Conservation (phyloP, 305 asterid genomes). For the Fraxinus albicans region DNA sequence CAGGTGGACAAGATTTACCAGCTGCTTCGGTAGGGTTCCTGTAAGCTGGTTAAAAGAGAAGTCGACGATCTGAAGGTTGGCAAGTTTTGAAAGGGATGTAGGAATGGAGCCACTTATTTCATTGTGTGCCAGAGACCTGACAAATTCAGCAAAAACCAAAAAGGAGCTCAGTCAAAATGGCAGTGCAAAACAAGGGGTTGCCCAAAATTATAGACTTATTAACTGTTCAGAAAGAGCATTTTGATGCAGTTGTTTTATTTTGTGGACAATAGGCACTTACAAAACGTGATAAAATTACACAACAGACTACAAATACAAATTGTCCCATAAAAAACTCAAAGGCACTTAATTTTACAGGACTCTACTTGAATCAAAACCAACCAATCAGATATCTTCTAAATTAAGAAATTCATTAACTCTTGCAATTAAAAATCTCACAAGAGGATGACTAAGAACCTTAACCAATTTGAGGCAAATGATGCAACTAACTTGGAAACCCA, state of each 20-base stretch:
- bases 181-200: background rate
- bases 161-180: constrained; percentile 1
- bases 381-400: background rate
- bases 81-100: constrained; percentile 51
- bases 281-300: background rate
- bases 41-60: constrained; percentile 73
- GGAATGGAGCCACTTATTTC: constrained; percentile 71
- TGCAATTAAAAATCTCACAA: background rate
- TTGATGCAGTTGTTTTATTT: background rate
- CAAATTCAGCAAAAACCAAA: constrained; percentile 21
- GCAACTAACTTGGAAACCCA: background rate
- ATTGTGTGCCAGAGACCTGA: constrained; percentile 70
- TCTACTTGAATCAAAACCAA: background rate
- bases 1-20: constrained; percentile 64
- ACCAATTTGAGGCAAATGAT: background rate
- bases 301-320: background rate
- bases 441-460: background rate
- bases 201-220: background rate
- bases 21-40: constrained; percentile 74
- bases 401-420: background rate
- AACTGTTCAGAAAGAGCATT: background rate
- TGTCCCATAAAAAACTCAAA: background rate
- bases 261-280: background rate
- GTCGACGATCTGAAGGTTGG: constrained; percentile 56
- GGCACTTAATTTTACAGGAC: background rate